phyloP scores from a whole-genome alignment of 2,329 filamentous ascomycete species.

The Ascochyta rabiei region DNA sequence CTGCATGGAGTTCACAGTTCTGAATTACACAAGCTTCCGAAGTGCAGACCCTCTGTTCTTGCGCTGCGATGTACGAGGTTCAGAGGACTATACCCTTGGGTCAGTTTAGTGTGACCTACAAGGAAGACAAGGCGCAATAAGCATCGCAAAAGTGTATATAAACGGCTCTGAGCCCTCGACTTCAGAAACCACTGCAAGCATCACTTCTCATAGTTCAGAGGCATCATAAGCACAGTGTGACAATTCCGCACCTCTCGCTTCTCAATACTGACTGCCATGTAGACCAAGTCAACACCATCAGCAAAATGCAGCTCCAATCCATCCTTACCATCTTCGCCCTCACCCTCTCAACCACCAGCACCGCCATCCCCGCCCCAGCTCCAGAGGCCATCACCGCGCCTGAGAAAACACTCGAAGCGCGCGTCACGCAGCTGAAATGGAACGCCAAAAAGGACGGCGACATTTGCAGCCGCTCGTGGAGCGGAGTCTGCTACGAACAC shows the following conservation, averaged over 20 bases:
- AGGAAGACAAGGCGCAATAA: neutral
- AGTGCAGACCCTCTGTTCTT: neutral
- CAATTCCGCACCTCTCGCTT: neutral
- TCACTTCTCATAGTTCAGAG: neutral
- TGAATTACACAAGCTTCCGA: neutral
- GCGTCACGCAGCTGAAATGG: neutral
- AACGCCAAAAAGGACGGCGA: neutral
- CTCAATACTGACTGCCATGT: neutral
- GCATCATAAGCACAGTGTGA: neutral
- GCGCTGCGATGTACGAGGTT: neutral
- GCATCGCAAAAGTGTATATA: neutral
- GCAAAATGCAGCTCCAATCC: neutral
- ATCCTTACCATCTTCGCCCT: neutral
- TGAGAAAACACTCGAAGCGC: neutral
- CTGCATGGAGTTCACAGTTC: neutral
- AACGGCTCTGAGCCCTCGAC: neutral
- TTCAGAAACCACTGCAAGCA: neutral
- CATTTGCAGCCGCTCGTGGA: neutral
- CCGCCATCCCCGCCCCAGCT: neutral
- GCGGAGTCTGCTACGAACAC: neutral
- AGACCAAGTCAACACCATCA: neutral
- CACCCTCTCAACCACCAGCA: neutral
- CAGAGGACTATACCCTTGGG: neutral
- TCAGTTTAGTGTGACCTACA: neutral
- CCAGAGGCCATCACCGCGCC: neutral